These are phyloP conservation scores for Neurospora cerealis DNA, from an alignment of 495 filamentous ascomycete genomes.

Conservation along the genomic window DNA sequence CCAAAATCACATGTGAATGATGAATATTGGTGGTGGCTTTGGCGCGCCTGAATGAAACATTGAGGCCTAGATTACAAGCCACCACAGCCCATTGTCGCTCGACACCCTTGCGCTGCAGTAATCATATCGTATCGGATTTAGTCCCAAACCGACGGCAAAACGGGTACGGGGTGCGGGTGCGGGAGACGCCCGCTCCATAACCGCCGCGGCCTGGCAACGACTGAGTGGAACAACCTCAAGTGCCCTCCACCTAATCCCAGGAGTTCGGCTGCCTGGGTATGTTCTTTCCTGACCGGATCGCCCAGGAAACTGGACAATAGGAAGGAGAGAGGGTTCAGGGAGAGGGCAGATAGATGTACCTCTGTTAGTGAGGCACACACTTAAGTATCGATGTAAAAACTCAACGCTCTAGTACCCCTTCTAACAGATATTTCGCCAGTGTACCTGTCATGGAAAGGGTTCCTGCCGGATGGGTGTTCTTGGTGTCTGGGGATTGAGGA, in stretches of 20 bases:
- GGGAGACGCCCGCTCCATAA: not conserved
- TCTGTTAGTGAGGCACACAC: not conserved
- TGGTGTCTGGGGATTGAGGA: not conserved
- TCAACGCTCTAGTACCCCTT: not conserved
- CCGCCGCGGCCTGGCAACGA: not conserved
- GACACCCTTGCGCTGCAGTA: not conserved
- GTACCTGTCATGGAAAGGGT: not conserved
- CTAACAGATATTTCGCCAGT: not conserved
- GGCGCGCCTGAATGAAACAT: not conserved
- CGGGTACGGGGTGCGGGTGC: not conserved
- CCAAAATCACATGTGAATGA: not conserved
- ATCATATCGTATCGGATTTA: not conserved
- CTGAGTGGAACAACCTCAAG: not conserved
- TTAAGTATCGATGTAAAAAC: not conserved
- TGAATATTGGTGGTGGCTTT: not conserved
- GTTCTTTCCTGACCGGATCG: not conserved
- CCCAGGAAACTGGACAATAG: not conserved
- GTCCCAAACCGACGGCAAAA: not conserved
- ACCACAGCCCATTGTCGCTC: not conserved
- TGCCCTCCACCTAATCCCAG: not conserved
- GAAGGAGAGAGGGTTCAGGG: not conserved
- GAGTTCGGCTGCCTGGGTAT: not conserved
- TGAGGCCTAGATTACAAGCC: not conserved
- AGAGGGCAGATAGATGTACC: not conserved
- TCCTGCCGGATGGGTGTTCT: not conserved